Evolutionary conservation across 2,329 filamentous ascomycete genomes (phyloP).

Genomic region (Raffaelea albimanens): DNA sequence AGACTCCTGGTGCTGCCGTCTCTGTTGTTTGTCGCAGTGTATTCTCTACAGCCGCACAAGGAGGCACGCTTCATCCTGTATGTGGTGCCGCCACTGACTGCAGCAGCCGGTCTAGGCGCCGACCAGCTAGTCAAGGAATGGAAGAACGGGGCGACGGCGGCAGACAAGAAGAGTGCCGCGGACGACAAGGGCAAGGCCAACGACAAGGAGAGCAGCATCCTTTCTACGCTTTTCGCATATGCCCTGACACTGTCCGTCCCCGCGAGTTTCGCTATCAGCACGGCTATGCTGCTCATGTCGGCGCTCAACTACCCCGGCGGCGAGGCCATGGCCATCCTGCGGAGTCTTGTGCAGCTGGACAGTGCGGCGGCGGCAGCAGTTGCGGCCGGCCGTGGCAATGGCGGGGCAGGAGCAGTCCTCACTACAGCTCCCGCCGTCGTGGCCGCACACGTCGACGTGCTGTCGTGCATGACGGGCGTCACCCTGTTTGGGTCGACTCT

Average conservation of each 20-base stretch:
- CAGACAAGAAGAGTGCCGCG: neutral
- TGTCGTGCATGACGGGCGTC: constrained; percentile 62
- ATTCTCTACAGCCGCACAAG: constrained; percentile 88
- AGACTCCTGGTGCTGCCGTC: constrained; percentile 52
- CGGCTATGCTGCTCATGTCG: constrained; percentile 64
- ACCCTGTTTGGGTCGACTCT: constrained; percentile 51
- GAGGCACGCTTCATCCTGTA: constrained; percentile 95
- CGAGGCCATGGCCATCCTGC: constrained; percentile 56
- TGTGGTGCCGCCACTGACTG: constrained; percentile 69
- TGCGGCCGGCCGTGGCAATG: constrained; percentile 15
- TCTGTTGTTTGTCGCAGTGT: constrained; percentile 64
- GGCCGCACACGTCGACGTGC: constrained; percentile 52
- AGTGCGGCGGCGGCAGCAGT: neutral
- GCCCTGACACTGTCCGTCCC: constrained; percentile 50
- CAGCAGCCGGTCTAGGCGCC: constrained; percentile 64
- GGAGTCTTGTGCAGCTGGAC: constrained; percentile 24
- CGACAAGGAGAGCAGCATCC: neutral
- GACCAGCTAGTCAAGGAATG: constrained; percentile 40
- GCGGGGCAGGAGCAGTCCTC: too few relatives aligned
- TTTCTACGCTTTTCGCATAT: constrained; percentile 35
- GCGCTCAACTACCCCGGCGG: constrained; percentile 92
- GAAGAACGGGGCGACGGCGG: neutral
- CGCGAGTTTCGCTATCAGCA: constrained; percentile 49
- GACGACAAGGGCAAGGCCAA: neutral
- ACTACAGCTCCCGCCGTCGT: constrained; percentile 20